phyloP scores from a whole-genome alignment of 2,329 filamentous ascomycete genomes.

The Xylariales sp. region DNA sequence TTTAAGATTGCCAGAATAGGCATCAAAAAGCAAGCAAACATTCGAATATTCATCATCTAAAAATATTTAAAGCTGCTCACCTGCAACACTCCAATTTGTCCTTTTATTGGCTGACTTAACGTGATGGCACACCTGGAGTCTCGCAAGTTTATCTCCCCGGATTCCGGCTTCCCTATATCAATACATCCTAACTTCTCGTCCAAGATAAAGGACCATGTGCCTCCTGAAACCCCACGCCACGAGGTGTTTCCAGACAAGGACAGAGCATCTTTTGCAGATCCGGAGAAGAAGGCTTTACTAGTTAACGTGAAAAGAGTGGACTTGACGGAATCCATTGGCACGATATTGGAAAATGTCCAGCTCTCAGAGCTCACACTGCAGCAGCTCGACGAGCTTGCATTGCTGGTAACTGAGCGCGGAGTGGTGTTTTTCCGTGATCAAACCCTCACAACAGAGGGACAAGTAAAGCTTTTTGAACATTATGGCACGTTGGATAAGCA shows the following conservation, averaged over 20 bases:
- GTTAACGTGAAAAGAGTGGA: conserved; percentile 30
- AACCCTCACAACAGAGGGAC: conserved; percentile 6
- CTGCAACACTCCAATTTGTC: no score
- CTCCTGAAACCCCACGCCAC: conserved; percentile 31
- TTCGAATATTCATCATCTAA: no score
- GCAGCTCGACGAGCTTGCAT: conserved; percentile 5
- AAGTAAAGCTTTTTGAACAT: conserved; percentile 25
- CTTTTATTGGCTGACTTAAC: no score
- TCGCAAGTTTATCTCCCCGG: conserved; percentile 41
- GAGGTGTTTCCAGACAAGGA: conserved; percentile 21
- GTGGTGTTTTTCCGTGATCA: conserved; percentile 10
- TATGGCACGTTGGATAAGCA: conserved; percentile 44
- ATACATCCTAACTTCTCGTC: conserved; percentile 43
- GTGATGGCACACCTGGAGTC: conserved; percentile 36
- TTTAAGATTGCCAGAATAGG: no score
- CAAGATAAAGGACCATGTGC: conserved; percentile 35
- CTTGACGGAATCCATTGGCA: conserved; percentile 37
- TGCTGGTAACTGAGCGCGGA: conserved; percentile 7
- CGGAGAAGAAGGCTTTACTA: conserved; percentile 35
- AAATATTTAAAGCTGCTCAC: no score
- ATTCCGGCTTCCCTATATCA: conserved; percentile 41
- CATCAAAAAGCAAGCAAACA: no score
- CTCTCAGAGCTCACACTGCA: background rate
- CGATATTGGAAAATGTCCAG: conserved; percentile 10
- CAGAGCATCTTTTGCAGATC: conserved; percentile 35